These are phyloP conservation scores for Syncephalastrum sp. DNA, from an alignment of 371 early-diverging fungal species.

Conservation along the genomic window DNA sequence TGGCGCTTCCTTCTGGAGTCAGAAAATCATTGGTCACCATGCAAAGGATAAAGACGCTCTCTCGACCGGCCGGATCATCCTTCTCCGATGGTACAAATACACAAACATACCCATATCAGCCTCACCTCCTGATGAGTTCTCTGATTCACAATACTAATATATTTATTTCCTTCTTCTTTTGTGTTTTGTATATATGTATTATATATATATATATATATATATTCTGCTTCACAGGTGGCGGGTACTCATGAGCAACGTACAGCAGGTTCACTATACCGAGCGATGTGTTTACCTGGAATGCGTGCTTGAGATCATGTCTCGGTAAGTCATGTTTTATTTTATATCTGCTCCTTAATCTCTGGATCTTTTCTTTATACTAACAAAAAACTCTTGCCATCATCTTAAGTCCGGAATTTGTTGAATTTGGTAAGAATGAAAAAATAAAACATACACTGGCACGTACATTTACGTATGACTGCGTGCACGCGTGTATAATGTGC, in stretches of 20 bases:
- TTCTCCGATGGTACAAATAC: conserved; percentile 30
- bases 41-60: conserved; percentile 16
- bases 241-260: background rate
- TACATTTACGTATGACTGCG: no score
- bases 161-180: background rate
- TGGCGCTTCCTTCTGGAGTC: background rate
- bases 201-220: background rate
- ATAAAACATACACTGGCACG: background rate
- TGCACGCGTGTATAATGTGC: no score
- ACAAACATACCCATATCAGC: background rate
- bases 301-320: conserved; percentile 7
- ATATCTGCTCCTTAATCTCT: background rate
- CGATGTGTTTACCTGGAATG: conserved; percentile 5
- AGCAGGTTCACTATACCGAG: conserved; percentile 4
- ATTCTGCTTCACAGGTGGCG: conserved; percentile 2
- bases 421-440: conserved; percentile 3
- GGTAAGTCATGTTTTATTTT: background rate
- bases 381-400: no score
- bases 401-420: conserved; percentile 4
- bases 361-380: no score
- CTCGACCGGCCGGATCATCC: conserved; percentile 13
- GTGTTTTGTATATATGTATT: background rate
- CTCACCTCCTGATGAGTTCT: conserved; percentile 3
- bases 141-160: background rate
- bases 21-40: background rate